Evolutionary conservation across 495 filamentous ascomycete genomes (phyloP), one percentile per base, ranked within the genome.

Genomic region (Hyphodiscus hymeniophilus): DNA sequence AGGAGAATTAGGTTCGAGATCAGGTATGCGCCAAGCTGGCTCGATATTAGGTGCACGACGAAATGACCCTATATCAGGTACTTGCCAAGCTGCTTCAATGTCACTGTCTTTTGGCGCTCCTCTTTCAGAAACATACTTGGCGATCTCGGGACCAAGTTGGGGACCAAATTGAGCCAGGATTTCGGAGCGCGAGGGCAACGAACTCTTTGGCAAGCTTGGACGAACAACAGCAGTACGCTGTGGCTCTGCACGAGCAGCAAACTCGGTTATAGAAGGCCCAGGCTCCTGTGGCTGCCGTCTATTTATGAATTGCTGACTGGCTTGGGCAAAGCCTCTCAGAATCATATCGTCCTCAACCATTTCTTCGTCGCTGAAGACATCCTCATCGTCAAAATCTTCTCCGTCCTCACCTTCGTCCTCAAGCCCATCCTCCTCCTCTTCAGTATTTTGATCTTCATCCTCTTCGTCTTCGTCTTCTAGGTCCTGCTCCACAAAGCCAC

Each of bases 261-360:
- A 17, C 4, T 1, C 22, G 15, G 23, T 8, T 13, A 24, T 45
- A 12, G 24, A 45, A 18, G 38, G 3, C 30, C 18, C 50, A 18
- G 46, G 5, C 26, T 49, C 45, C 11, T 38, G 50, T 16, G 53
- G 34, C 18, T 36, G 41, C 41, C 18, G 7, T 4, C 26, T 39
- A 41, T 52, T 48, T 35, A 50, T 23, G 20, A 53, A 50, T 15
- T 42, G 41, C 34, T 17, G 56, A 28, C 39, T 44, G 11, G 55
- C 48, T 16, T 38, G 45, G 2, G 47, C 43, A 49, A 56, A 56
- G 2, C 60, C 60, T n/a, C 51, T 50, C 42, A 63, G 38, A 44
- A 60, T 61, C 22, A 58, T 26, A 30, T 59, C 58, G 31, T 60
- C 60, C 15, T 55, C 52, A 13, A 53, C 26, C 52, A 56, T 53